Percentiles rank a stretch among this genome's conserved stretches.
Conservation (phyloP, 2,329 filamentous ascomycete species). For the Aspergillus sp. region DNA sequence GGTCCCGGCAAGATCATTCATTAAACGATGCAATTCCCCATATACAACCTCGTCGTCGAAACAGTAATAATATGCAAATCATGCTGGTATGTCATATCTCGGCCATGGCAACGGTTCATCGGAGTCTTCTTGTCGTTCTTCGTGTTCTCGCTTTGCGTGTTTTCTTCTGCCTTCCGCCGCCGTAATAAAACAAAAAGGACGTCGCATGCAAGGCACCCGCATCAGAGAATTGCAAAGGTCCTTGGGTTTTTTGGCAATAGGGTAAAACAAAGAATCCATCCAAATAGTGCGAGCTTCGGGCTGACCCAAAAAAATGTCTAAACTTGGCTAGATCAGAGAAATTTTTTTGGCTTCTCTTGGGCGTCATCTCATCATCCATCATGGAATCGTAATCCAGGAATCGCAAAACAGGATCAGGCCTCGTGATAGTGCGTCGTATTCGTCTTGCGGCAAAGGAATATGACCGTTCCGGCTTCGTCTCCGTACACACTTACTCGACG, state of each 20-base stretch:
- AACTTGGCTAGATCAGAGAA: conserved; percentile 33
- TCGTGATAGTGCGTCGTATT: conserved; percentile 35
- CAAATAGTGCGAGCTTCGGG: conserved; percentile 26
- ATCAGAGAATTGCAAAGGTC: conserved; percentile 15
- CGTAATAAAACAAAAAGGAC: conserved; percentile 8
- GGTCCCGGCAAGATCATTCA: too few relatives aligned
- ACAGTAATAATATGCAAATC: conserved; percentile 18
- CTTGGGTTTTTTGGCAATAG: conserved; percentile 19
- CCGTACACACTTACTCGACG: conserved; percentile 53
- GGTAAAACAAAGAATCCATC: conserved; percentile 19
- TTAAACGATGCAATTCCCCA: conserved; percentile 25
- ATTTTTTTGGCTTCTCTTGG: conserved; percentile 31
- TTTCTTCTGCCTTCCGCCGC: conserved; percentile 13
- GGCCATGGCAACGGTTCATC: conserved; percentile 18
- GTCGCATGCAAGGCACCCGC: conserved; percentile 18
- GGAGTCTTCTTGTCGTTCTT: conserved; percentile 8
- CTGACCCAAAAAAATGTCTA: conserved; percentile 35
- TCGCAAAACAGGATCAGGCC: conserved; percentile 28
- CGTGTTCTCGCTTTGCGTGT: conserved; percentile 29
- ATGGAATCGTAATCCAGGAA: conserved; percentile 39
- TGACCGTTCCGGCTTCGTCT: conserved; percentile 20
- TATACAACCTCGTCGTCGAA: conserved; percentile 22
- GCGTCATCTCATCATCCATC: conserved; percentile 40
- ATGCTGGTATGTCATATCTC: conserved; percentile 31
- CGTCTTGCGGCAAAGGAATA: conserved; percentile 33